Evolutionary conservation across 257 asterid genomes (phyloP).

Genomic region (Plectranthus barbatus): DNA sequence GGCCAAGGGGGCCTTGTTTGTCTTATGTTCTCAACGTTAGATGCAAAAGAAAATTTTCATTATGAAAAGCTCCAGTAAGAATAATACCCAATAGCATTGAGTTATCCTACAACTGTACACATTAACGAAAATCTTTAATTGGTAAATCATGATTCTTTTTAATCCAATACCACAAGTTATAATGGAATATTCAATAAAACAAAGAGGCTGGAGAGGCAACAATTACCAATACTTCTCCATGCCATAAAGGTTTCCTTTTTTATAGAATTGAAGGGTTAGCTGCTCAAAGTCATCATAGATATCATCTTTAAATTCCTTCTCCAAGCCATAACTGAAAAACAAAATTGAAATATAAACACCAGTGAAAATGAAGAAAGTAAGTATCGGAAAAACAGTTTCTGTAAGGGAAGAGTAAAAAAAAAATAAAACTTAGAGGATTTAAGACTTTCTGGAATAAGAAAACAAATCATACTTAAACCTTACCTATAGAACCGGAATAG

Average conservation of each 20-base stretch:
- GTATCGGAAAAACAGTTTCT: background rate
- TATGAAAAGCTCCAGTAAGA: no score
- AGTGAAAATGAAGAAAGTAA: no score
- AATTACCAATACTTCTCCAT: constrained; percentile 88
- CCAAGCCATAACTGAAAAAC: constrained; percentile 94
- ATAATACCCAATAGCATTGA: no score
- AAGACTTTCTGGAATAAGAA: background rate
- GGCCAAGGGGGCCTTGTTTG: no score
- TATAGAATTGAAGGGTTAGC: constrained; percentile 61
- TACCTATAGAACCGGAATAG: constrained; percentile 94
- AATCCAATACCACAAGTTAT: no score
- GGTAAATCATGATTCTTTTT: no score
- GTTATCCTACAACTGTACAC: no score
- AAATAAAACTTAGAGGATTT: background rate
- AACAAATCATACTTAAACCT: background rate
- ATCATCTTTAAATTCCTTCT: constrained; percentile 68
- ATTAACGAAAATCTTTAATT: no score
- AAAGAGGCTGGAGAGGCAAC: background rate
- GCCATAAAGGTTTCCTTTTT: constrained; percentile 79
- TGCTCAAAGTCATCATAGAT: constrained; percentile 72
- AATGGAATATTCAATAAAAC: no score
- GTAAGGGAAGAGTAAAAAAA: background rate
- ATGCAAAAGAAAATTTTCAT: no score
- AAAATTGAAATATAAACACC: no score
- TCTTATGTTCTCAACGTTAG: no score